Base-by-base conservation (phyloP, 2,329 filamentous ascomycete genomes). In the Alternaria hordeiaustralica region DNA sequence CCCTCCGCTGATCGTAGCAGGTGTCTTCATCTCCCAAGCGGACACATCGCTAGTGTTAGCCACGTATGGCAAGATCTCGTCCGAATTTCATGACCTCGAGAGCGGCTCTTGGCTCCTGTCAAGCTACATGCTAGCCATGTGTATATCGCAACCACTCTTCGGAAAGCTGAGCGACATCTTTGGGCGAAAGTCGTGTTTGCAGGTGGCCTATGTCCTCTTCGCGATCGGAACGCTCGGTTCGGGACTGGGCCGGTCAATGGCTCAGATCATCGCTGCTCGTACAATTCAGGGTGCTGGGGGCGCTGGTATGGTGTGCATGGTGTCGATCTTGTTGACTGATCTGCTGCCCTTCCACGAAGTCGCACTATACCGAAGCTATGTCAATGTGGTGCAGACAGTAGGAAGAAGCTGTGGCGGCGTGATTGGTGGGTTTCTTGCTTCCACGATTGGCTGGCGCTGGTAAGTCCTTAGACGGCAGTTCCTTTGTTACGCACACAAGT, bases 251-350 rank as follows among this genome's bases (percentile, higher is more conserved):
- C 11, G 33, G 10, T 67, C 68, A 1, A 71, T 71, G 65, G 30
- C 65, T 28, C 53, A 56, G 8, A 49, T 70, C 28, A 75, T 77
- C 21, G 21, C 70, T 53, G 89, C 88, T 3, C 84, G 91, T 75
- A 83, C 86, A 4, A 84, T 88, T 58, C 84, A 86, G 70, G 87
- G 87, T 3, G 85, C 91, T 53, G 91, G 90, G 5, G 89, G 89
- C 20, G 89, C 88, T 4, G 91, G 90, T 11, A 90, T 93, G 87
- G 72, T 71, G 5, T 57, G 67, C 12, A 45, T 77, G 3, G 71
- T 84, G 2, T 82, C 82, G 0, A 82, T 86, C 11, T 80, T 86
- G 5, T 82, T 85, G 55, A 84, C 73, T 61, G 85, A 86, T 63
- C 77, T 86, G 8, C 82, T 86, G 5, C 83, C 84, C 0, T 75